Base-by-base conservation (phyloP, 2,329 filamentous ascomycete genomes). In the Calonectria pseudoturangicola region DNA sequence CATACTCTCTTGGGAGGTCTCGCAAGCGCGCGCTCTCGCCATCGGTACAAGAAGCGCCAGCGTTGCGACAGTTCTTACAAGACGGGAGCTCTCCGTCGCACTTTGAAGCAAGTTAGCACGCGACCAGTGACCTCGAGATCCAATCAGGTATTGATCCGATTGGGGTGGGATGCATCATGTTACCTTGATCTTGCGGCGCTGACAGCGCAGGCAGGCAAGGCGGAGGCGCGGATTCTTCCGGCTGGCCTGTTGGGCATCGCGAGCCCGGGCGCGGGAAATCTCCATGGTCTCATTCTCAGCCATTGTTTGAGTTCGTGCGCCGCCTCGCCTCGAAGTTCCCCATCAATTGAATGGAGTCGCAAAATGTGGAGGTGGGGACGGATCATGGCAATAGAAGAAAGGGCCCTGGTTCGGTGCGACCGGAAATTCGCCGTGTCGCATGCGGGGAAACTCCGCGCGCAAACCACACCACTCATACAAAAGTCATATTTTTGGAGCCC, bases 151-250 rank as follows among this genome's bases (percentile, higher is more conserved):
- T 2, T 47, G 0, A 27, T 36, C 25, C 47, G 4, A 2, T 28
- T 16, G 18, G 33, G 21, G 54, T 25, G 15, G 54, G 51, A 60
- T 48, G 45, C 18, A 48, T 30, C 50, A 63, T 21, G n/a, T 28
- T 81, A 87, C 86, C 56, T 84, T 84, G 76, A 89, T 89, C 79
- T 89, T 89, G 30, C 88, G 83, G 50, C 86, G 81, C 72, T 89
- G 87, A 68, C 88, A 89, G 6, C 83, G 79, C 21, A 78, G 75
- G 74, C 81, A 81, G 0, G 82, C 79, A 56, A 85, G 75, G 7
- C 80, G 76, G 51, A 82, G 73, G 18, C 82, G 75, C 30, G 77
- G 74, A 36, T 79, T 82, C 12, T 78, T 79, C 54, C 76, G 74
- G 7, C 74, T 70, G 21, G 21, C 21, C 41, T 74, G 72, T 16